These are phyloP conservation scores for Schizopora paradoxa DNA, from an alignment of 1,284 basidiomycete species.

Conservation along the genomic window DNA sequence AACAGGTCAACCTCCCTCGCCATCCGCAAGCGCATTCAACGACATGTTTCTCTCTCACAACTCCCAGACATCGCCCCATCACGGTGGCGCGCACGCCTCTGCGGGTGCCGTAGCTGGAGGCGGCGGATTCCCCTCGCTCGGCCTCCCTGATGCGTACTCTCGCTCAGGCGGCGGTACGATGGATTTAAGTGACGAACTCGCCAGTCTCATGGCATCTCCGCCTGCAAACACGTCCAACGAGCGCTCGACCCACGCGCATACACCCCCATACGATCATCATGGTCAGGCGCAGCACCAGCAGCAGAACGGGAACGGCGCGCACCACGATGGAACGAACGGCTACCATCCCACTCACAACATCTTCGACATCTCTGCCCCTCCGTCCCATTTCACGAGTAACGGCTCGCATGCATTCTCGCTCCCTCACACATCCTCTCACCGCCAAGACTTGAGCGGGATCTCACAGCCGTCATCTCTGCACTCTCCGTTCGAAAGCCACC, in stretches of 20 bases:
- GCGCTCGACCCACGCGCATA: constrained; percentile 32
- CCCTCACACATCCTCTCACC: constrained; percentile 15
- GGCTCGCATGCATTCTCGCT: constrained; percentile 16
- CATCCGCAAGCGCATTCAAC: constrained; percentile 20
- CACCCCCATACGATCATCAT: constrained; percentile 22
- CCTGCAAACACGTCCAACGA: constrained; percentile 34
- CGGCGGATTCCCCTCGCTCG: constrained; percentile 37
- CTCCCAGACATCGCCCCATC: constrained; percentile 26
- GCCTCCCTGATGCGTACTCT: constrained; percentile 45
- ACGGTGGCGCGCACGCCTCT: constrained; percentile 7
- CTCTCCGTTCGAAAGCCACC: constrained; percentile 5
- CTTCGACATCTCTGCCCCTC: constrained; percentile 58
- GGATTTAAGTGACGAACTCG: constrained; percentile 63
- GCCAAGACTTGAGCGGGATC: constrained; percentile 12
- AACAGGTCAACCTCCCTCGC: constrained; percentile 26
- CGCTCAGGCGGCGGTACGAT: constrained; percentile 29
- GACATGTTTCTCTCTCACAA: constrained; percentile 22
- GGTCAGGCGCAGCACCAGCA: constrained; percentile 13
- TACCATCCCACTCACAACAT: constrained; percentile 56
- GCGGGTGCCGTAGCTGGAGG: constrained; percentile 20
- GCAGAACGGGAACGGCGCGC: constrained; percentile 23
- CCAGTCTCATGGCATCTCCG: constrained; percentile 44
- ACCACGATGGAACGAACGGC: constrained; percentile 32
- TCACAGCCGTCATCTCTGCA: constrained; percentile 15
- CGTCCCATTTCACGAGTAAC: constrained; percentile 19